Evolutionary conservation across 805 yeast species (phyloP).

Genomic region (Torulaspora indica): DNA sequence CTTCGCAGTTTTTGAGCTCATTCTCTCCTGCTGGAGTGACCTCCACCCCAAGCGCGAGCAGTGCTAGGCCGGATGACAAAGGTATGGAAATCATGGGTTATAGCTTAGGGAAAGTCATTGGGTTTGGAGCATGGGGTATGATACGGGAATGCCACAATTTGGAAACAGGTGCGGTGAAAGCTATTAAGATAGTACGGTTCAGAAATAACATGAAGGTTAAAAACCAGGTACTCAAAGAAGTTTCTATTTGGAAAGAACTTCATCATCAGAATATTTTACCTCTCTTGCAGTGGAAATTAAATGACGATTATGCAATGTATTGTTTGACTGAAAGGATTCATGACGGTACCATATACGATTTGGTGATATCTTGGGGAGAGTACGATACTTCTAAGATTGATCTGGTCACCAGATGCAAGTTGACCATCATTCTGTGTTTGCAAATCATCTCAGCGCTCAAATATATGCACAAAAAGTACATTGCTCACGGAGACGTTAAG

Average conservation of each 20-base stretch:
- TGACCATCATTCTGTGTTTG: slow-evolving; percentile 39
- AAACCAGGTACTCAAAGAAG: slow-evolving; percentile 63
- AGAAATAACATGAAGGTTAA: slow-evolving; percentile 47
- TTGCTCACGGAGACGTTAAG: slow-evolving; percentile 81
- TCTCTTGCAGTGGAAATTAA: slow-evolving; percentile 56
- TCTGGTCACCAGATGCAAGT: slow-evolving; percentile 35
- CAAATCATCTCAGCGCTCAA: slow-evolving; percentile 57
- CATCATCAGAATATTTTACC: slow-evolving; percentile 63
- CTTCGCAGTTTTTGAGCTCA: slow-evolving; percentile 34
- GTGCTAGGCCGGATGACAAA: slow-evolving; percentile 46
- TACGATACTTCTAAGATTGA: slow-evolving; percentile 32
- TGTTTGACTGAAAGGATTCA: slow-evolving; percentile 63
- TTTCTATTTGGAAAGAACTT: slow-evolving; percentile 66
- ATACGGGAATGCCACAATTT: slow-evolving; percentile 60
- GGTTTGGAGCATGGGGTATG: slow-evolving; percentile 88
- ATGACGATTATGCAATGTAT: slow-evolving; percentile 54
- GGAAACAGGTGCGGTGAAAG: slow-evolving; percentile 39
- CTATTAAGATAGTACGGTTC: slow-evolving; percentile 60
- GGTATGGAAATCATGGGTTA: slow-evolving; percentile 65
- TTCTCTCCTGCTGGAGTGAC: slow-evolving; percentile 31
- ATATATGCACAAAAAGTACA: slow-evolving; percentile 54
- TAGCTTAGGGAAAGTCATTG: slow-evolving; percentile 67
- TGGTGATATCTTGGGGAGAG: slow-evolving; percentile 64
- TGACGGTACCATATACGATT: slow-evolving; percentile 79
- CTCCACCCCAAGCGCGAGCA: slow-evolving; percentile 16